A percentile compares a stretch with the other conserved stretches of the same genome.
Conservation (phyloP, 2,329 filamentous ascomycete genomes). For the Pezicula radicicola region DNA sequence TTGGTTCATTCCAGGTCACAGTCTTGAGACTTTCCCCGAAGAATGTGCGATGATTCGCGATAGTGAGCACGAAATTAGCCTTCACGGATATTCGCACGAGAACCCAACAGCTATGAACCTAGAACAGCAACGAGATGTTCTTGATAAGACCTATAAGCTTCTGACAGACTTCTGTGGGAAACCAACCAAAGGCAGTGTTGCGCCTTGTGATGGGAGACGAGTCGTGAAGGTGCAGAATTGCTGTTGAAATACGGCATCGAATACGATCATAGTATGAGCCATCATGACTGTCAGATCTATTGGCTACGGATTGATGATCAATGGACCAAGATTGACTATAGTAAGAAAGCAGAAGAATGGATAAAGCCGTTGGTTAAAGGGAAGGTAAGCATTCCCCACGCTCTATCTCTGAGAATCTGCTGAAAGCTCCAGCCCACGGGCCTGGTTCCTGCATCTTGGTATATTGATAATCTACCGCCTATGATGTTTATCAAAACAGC, state of each 20-base stretch:
- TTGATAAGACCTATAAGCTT: conserved; percentile 71
- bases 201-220: conserved; percentile 77
- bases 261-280: conserved; percentile 66
- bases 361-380: conserved; percentile 64
- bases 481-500: conserved; percentile 72
- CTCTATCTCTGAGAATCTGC: too few relatives aligned
- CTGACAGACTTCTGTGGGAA: conserved; percentile 71
- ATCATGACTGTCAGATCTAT: conserved; percentile 63
- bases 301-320: conserved; percentile 60
- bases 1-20: conserved; percentile 64
- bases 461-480: conserved; percentile 59
- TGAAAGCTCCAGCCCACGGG: conserved; percentile 33
- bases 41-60: conserved; percentile 61
- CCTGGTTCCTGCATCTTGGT: conserved; percentile 60
- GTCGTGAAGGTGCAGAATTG: conserved; percentile 62
- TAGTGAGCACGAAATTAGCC: conserved; percentile 60
- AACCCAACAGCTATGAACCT: conserved; percentile 69
- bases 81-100: conserved; percentile 74
- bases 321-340: conserved; percentile 68
- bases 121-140: conserved; percentile 72
- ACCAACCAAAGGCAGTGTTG: conserved; percentile 68
- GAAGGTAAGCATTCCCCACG: conserved; percentile 35
- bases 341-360: conserved; percentile 58
- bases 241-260: conserved; percentile 65
- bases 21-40: conserved; percentile 63